Conservation (phyloP, 768 basidiomycete species). For the Leucosporidium creatinivorum region DNA sequence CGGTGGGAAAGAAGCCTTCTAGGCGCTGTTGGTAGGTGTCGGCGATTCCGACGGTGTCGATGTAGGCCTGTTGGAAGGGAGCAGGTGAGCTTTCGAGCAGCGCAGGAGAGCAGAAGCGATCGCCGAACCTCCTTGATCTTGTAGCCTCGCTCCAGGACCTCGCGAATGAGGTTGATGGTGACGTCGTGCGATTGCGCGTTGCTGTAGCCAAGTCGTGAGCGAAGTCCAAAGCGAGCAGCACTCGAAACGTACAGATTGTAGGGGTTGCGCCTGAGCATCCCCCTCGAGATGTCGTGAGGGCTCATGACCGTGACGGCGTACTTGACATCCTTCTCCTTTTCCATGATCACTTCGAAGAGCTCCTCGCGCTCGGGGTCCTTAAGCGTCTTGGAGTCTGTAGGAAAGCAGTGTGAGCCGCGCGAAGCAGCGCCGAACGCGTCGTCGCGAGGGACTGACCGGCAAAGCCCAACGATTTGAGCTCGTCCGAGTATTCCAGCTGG, state of each 20-base stretch:
- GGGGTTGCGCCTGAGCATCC: conserved; percentile 79
- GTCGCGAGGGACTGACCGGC: conserved; percentile 54
- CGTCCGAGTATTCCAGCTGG: conserved; percentile 63
- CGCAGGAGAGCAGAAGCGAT: background rate
- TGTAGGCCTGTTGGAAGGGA: conserved; percentile 60
- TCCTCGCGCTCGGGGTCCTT: conserved; percentile 60
- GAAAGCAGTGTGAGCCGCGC: background rate
- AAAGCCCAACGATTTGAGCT: conserved; percentile 75
- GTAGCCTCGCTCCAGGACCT: conserved; percentile 73
- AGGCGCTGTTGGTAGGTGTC: conserved; percentile 78
- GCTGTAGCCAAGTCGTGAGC: conserved; percentile 9
- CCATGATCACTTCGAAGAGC: conserved; percentile 63
- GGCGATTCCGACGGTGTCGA: conserved; percentile 87
- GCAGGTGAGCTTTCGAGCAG: background rate
- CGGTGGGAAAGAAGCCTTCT: conserved; percentile 65
- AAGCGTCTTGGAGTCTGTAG: conserved; percentile 82
- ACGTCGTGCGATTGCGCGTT: conserved; percentile 84
- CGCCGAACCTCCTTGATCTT: conserved; percentile 62
- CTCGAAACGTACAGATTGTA: conserved; percentile 53
- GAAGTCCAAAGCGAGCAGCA: background rate
- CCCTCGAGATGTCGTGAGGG: conserved; percentile 80
- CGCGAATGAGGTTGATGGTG: conserved; percentile 77
- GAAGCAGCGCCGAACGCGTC: background rate
- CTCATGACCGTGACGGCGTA: conserved; percentile 53
- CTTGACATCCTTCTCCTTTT: conserved; percentile 33